Percentiles rank a stretch among this genome's conserved stretches.
phyloP scores from a whole-genome alignment of 2,329 filamentous ascomycete species.

The Coniella vitis region DNA sequence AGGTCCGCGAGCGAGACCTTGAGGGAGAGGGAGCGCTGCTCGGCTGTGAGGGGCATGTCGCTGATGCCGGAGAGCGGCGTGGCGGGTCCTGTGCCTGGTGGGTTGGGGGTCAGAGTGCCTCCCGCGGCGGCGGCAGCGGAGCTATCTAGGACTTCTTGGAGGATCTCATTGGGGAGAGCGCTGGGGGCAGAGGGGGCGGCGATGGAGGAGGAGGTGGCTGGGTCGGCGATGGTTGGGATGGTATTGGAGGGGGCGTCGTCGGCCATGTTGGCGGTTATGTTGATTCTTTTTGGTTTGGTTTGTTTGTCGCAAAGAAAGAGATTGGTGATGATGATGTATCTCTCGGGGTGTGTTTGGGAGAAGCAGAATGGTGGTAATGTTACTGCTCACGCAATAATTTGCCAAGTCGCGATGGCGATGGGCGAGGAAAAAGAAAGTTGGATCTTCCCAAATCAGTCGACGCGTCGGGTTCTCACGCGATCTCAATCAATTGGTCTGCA shows the following conservation, averaged over 20 bases:
- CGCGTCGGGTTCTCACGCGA: background rate
- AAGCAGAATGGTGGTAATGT: no score
- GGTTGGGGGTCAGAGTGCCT: slow-evolving; percentile 8
- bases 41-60: slow-evolving; percentile 22
- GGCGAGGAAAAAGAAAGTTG: background rate
- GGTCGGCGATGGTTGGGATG: slow-evolving; percentile 6
- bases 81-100: slow-evolving; percentile 22
- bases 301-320: background rate
- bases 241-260: slow-evolving; percentile 11
- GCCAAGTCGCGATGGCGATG: background rate
- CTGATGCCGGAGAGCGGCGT: slow-evolving; percentile 23
- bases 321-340: no score
- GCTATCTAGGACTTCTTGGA: background rate
- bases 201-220: background rate
- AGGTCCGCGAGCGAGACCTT: slow-evolving; percentile 70
- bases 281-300: no score
- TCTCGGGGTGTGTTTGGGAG: no score
- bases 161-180: slow-evolving; percentile 4
- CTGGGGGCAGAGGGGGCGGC: background rate
- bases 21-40: slow-evolving; percentile 28
- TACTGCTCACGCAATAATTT: no score
- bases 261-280: slow-evolving; percentile 15
- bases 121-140: background rate
- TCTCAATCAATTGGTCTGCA: no score
- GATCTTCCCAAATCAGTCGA: no score